Conservation (phyloP, 768 basidiomycete genomes). For the Rhodotorula toruloides region DNA sequence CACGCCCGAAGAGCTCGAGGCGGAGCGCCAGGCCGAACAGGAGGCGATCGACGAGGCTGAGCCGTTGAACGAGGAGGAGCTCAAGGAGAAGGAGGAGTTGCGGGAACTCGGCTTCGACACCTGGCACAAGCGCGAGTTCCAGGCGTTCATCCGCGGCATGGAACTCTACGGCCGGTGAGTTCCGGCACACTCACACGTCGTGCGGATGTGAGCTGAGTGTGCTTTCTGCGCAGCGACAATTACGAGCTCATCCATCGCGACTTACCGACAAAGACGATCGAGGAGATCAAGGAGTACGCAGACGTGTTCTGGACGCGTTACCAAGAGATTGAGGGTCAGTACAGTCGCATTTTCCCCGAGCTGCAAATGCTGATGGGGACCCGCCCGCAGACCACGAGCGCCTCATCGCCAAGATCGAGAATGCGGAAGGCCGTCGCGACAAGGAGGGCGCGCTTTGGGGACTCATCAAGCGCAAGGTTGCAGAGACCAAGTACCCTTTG, state of each 20-base stretch:
- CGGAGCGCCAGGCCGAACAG: slow-evolving; percentile 71
- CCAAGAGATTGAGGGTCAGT: slow-evolving; percentile 70
- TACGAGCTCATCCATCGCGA: slow-evolving; percentile 61
- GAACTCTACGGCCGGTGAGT: slow-evolving; percentile 60
- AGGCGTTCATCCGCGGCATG: slow-evolving; percentile 75
- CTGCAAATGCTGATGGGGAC: too few relatives aligned
- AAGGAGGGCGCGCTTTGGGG: slow-evolving; percentile 74
- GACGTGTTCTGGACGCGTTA: slow-evolving; percentile 82
- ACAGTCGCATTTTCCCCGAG: neutral
- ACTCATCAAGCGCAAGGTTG: slow-evolving; percentile 75
- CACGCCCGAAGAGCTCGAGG: slow-evolving; percentile 76
- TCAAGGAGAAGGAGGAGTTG: slow-evolving; percentile 70
- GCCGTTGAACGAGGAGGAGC: slow-evolving; percentile 82
- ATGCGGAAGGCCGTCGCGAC: slow-evolving; percentile 81
- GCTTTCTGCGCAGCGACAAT: slow-evolving; percentile 37
- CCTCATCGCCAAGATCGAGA: slow-evolving; percentile 73
- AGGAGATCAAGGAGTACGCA: slow-evolving; percentile 73
- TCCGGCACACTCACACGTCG: neutral
- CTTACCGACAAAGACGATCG: slow-evolving; percentile 67
- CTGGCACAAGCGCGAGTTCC: slow-evolving; percentile 91
- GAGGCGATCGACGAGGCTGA: slow-evolving; percentile 85
- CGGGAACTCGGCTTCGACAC: slow-evolving; percentile 73
- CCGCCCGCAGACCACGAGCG: slow-evolving; percentile 81
- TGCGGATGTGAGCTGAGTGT: too few relatives aligned
- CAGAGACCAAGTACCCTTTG: slow-evolving; percentile 80